These are phyloP conservation scores for Nannizzia gypsea DNA, from an alignment of 2,329 filamentous ascomycete genomes.

Conservation along the genomic window DNA sequence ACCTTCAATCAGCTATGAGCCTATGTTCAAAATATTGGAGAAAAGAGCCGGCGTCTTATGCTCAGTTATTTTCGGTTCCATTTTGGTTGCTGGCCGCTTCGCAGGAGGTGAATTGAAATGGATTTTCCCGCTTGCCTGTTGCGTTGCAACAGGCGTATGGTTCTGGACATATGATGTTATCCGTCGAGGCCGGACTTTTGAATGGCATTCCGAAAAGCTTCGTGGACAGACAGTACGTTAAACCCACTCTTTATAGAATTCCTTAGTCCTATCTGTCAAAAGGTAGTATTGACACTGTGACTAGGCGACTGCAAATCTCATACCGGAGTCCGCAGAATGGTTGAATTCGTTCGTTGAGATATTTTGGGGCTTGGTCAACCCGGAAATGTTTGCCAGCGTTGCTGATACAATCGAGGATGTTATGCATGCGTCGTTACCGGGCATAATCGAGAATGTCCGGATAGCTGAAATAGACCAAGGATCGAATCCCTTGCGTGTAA, in stretches of 20 bases:
- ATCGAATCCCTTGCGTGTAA: slow-evolving; percentile 74
- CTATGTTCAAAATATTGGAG: slow-evolving; percentile 70
- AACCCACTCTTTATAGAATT: neutral
- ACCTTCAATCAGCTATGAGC: slow-evolving; percentile 76
- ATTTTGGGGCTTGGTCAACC: slow-evolving; percentile 84
- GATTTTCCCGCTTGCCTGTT: slow-evolving; percentile 60
- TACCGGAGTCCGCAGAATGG: slow-evolving; percentile 92
- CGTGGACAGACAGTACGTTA: slow-evolving; percentile 59
- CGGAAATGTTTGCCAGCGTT: slow-evolving; percentile 83
- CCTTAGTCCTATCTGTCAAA: too few species aligned
- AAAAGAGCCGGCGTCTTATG: slow-evolving; percentile 60
- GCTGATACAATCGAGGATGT: slow-evolving; percentile 93
- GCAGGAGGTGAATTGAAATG: slow-evolving; percentile 70
- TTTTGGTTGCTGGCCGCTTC: slow-evolving; percentile 64
- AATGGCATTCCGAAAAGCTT: slow-evolving; percentile 79
- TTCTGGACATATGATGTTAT: slow-evolving; percentile 85
- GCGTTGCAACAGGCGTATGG: slow-evolving; percentile 65
- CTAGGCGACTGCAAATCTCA: slow-evolving; percentile 68
- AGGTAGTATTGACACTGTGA: neutral
- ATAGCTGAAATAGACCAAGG: slow-evolving; percentile 93
- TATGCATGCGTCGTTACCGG: slow-evolving; percentile 90
- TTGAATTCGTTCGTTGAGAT: slow-evolving; percentile 80
- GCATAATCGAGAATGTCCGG: slow-evolving; percentile 84
- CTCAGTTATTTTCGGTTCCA: slow-evolving; percentile 56
- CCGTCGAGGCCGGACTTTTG: slow-evolving; percentile 64